Percentiles rank a stretch among this genome's conserved stretches.
These are phyloP conservation scores for Acorus calamus DNA, from an alignment of 106 monocot species.

Conservation along the genomic window DNA sequence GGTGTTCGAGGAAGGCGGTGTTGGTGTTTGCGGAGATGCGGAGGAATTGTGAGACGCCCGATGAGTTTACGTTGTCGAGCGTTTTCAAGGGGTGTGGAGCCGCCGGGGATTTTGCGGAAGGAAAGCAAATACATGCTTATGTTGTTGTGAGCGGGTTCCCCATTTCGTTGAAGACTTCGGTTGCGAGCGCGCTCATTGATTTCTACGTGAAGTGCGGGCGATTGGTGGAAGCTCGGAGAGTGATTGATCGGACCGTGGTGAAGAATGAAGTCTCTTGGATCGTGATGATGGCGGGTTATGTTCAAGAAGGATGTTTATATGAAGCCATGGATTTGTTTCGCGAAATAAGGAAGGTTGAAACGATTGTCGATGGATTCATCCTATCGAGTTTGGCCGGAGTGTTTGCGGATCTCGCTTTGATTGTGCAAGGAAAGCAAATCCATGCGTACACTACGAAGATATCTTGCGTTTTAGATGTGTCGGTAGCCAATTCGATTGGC, in stretches of 20 bases:
- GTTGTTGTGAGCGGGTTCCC: conserved; percentile 15
- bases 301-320: conserved; percentile 21
- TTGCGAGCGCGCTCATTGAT: conserved; percentile 34
- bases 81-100: conserved; percentile 38
- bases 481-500: conserved; percentile 28
- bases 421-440: conserved; percentile 36
- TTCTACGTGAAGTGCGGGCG: conserved; percentile 28
- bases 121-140: conserved; percentile 31
- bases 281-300: conserved; percentile 23
- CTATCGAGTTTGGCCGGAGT: conserved; percentile 35
- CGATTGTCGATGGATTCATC: conserved; percentile 22
- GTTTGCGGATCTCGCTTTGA: conserved; percentile 39
- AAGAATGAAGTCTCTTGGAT: conserved; percentile 42
- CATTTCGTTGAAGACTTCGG: conserved; percentile 15
- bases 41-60: conserved; percentile 8
- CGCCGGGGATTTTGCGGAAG: conserved; percentile 12
- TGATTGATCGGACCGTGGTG: conserved; percentile 14
- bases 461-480: conserved; percentile 28
- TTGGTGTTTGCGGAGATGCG: conserved; percentile 32
- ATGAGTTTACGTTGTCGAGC: conserved; percentile 46
- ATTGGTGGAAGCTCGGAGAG: conserved; percentile 23
- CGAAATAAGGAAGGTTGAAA: conserved; percentile 18
- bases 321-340: conserved; percentile 28
- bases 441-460: conserved; percentile 28
- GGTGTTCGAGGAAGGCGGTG: conserved; percentile 14